A percentile compares a stretch with the other conserved stretches of the same genome.
These are phyloP conservation scores for Beauveria caledonica DNA, from an alignment of 2,329 filamentous ascomycete species.

Conservation along the genomic window DNA sequence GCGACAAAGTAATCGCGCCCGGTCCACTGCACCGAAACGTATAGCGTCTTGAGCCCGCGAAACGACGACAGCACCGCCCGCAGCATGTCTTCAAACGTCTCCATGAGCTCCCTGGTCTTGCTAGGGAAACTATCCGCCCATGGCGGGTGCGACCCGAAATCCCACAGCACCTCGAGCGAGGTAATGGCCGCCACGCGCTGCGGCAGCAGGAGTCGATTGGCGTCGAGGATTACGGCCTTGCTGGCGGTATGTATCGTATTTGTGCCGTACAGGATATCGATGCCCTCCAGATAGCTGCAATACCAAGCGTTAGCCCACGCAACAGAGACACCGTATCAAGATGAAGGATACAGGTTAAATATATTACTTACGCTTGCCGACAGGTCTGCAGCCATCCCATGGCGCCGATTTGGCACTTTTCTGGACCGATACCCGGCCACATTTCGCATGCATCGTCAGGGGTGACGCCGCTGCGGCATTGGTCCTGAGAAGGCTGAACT, in stretches of 20 bases:
- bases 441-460: conserved; percentile 13
- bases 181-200: conserved; percentile 17
- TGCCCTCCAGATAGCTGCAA: conserved; percentile 21
- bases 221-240: conserved; percentile 15
- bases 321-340: background rate
- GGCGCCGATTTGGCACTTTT: conserved; percentile 18
- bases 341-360: background rate
- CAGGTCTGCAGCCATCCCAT: conserved; percentile 25
- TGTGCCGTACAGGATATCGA: conserved; percentile 22
- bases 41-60: conserved; percentile 11
- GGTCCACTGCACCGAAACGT: conserved; percentile 16
- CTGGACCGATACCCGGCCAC: conserved; percentile 16
- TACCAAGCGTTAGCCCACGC: background rate
- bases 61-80: conserved; percentile 14
- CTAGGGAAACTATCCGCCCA: conserved; percentile 11
- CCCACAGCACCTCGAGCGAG: conserved; percentile 20
- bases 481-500: conserved; percentile 15
- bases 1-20: background rate
- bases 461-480: conserved; percentile 15
- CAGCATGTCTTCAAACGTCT: conserved; percentile 15
- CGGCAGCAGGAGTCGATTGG: conserved; percentile 16
- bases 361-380: conserved; percentile 20
- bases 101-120: conserved; percentile 1
- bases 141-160: conserved; percentile 13
- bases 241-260: conserved; percentile 21